phyloP scores from a whole-genome alignment of 805 yeast genomes.

The Suhomyces sp. region DNA sequence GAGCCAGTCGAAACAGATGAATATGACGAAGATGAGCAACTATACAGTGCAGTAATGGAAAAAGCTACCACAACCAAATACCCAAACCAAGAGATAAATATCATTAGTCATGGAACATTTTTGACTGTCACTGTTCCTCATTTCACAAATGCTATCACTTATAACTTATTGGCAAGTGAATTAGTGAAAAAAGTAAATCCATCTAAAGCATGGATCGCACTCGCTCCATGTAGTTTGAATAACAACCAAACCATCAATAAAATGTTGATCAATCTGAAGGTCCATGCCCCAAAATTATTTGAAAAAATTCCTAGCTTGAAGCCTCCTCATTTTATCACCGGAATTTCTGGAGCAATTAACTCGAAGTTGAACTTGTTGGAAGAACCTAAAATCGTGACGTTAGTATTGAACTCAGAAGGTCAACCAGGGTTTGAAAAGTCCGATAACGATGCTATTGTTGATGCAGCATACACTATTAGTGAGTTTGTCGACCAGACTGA shows the following conservation, averaged over 20 bases:
- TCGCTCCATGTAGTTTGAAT: slow-evolving; percentile 39
- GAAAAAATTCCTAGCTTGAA: slow-evolving; percentile 30
- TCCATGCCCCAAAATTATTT: slow-evolving; percentile 6
- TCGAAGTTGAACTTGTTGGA: slow-evolving; percentile 19
- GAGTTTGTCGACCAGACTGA: slow-evolving; percentile 4
- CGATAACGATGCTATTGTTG: slow-evolving; percentile 42
- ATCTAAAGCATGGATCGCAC: slow-evolving; percentile 23
- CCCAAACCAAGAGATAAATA: slow-evolving; percentile 23
- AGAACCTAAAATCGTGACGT: slow-evolving; percentile 10
- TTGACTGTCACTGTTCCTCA: slow-evolving; percentile 30
- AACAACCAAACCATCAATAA: slow-evolving; percentile 28
- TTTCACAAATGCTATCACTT: slow-evolving; percentile 35
- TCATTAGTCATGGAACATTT: slow-evolving; percentile 11
- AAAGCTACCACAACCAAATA: slow-evolving; percentile 22
- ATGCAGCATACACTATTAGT: slow-evolving; percentile 18
- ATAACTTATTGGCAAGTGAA: slow-evolving; percentile 26
- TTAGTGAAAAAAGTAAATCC: slow-evolving; percentile 16
- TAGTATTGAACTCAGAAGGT: slow-evolving; percentile 58
- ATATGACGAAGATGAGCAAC: slow-evolving; percentile 51
- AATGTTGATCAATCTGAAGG: slow-evolving; percentile 15
- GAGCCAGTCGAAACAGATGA: slow-evolving; percentile 26
- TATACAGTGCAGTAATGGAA: slow-evolving; percentile 37
- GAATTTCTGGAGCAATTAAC: slow-evolving; percentile 49
- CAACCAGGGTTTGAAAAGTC: slow-evolving; percentile 59
- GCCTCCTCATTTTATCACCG: slow-evolving; percentile 66